These are phyloP conservation scores for Wickerhamiella shivajii DNA, from an alignment of 805 yeast species.

Conservation along the genomic window DNA sequence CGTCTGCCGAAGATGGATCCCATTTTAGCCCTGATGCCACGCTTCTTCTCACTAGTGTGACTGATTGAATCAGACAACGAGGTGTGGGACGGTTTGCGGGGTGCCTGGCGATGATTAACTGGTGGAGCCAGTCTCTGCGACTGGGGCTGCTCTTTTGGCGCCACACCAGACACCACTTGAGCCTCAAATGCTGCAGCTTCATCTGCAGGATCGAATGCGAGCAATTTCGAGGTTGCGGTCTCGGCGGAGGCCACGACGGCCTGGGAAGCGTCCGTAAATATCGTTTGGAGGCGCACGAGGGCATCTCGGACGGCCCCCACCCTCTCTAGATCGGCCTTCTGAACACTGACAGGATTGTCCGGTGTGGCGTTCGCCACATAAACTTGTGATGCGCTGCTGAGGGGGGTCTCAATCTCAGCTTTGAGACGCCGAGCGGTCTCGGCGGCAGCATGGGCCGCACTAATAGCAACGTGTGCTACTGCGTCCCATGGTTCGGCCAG, in stretches of 20 bases:
- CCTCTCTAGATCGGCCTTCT: conserved; percentile 32
- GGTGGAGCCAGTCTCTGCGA: conserved; percentile 3
- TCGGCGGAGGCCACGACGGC: conserved; percentile 39
- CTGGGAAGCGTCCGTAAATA: conserved; percentile 39
- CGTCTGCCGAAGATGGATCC: conserved; percentile 26
- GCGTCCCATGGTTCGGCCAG: conserved; percentile 22
- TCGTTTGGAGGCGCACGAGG: conserved; percentile 50
- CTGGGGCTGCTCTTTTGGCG: conserved; percentile 8
- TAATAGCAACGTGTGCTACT: conserved; percentile 17
- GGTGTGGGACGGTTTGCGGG: conserved; percentile 13
- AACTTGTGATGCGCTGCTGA: conserved; percentile 13
- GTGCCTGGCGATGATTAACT: conserved; percentile 3
- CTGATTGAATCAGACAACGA: conserved; percentile 9
- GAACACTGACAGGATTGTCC: conserved; percentile 37
- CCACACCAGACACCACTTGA: conserved; percentile 19
- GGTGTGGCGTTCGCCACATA: conserved; percentile 3
- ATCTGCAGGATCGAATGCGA: conserved; percentile 46
- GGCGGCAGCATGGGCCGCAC: conserved; percentile 22
- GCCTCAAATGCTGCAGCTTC: conserved; percentile 45
- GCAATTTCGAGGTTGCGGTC: conserved; percentile 45
- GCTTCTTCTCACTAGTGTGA: conserved; percentile 4
- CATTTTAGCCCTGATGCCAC: conserved; percentile 22
- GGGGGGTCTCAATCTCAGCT: conserved; percentile 26
- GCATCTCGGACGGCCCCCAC: conserved; percentile 48
- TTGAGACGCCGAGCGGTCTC: conserved; percentile 26